phyloP scores from a whole-genome alignment of 371 early-diverging fungal species.

The Rhizopus microsporus region DNA sequence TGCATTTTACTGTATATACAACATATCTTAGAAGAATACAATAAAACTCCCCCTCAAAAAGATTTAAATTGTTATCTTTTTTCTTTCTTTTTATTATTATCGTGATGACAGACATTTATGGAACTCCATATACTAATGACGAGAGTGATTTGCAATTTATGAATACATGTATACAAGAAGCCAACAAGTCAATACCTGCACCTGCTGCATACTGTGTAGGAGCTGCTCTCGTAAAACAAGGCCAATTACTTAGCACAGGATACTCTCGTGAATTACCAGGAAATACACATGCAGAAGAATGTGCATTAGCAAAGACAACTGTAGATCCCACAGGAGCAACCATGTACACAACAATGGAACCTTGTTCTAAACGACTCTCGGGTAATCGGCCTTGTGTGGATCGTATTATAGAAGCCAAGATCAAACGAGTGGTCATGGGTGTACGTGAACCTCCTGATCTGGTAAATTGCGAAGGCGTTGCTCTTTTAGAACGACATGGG shows the following conservation, averaged over 20 bases:
- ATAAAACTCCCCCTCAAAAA: no score
- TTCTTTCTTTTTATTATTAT: slow-evolving; percentile 2
- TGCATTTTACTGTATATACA: no score
- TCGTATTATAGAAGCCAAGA: slow-evolving; percentile 67
- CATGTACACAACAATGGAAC: slow-evolving; percentile 94
- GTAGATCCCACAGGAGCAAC: slow-evolving; percentile 36
- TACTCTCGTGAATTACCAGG: slow-evolving; percentile 88
- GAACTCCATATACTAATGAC: slow-evolving; percentile 38
- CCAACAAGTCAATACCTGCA: slow-evolving; percentile 74
- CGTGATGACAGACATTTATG: slow-evolving; percentile 24
- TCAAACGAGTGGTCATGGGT: slow-evolving; percentile 83
- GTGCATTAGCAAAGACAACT: slow-evolving; percentile 70
- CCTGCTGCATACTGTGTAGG: slow-evolving; percentile 92
- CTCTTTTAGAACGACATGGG: slow-evolving; percentile 57
- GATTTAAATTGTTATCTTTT: background rate
- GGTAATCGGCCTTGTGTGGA: slow-evolving; percentile 75
- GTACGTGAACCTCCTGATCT: slow-evolving; percentile 86
- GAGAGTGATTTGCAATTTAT: slow-evolving; percentile 33
- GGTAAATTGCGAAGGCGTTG: slow-evolving; percentile 72
- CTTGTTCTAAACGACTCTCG: slow-evolving; percentile 78
- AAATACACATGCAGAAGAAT: slow-evolving; percentile 93
- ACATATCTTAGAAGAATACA: no score
- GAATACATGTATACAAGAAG: slow-evolving; percentile 47
- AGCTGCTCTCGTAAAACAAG: slow-evolving; percentile 69
- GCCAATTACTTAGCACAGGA: slow-evolving; percentile 66